A percentile compares a stretch with the other conserved stretches of the same genome.
Conservation (phyloP, 192 early-diverging fungal genomes). For the Backusella tarrabulga region DNA sequence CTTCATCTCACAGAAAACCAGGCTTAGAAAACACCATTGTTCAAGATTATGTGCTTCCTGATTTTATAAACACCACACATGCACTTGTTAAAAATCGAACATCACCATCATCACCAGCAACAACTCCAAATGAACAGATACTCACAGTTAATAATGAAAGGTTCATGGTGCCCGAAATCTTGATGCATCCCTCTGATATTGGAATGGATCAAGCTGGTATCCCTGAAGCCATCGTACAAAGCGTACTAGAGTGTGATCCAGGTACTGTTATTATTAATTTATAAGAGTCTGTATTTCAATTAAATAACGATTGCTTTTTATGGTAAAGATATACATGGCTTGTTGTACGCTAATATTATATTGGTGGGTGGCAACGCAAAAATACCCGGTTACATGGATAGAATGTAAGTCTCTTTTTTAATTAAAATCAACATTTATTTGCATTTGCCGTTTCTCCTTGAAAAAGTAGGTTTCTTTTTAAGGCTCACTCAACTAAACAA, state of each 20-base stretch:
- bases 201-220: slow-evolving; percentile 72
- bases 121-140: slow-evolving; percentile 44
- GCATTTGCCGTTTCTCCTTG: not conserved
- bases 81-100: slow-evolving; percentile 51
- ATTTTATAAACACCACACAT: slow-evolving; percentile 48
- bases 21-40: slow-evolving; percentile 48
- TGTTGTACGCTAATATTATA: slow-evolving; percentile 67
- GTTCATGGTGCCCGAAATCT: slow-evolving; percentile 73
- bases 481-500: not conserved
- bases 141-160: slow-evolving; percentile 72
- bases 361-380: slow-evolving; percentile 66
- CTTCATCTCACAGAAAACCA: slow-evolving; percentile 33
- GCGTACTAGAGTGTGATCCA: slow-evolving; percentile 46
- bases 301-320: slow-evolving; percentile 16
- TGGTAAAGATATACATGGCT: slow-evolving; percentile 50
- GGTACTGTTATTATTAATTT: slow-evolving; percentile 30
- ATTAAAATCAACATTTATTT: not conserved
- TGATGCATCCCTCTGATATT: slow-evolving; percentile 75
- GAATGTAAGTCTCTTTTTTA: slow-evolving; percentile 47
- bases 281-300: not conserved
- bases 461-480: not conserved
- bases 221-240: slow-evolving; percentile 61
- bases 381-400: slow-evolving; percentile 59
- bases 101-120: not conserved
- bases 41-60: slow-evolving; percentile 68